A percentile compares a stretch with the other conserved stretches of the same genome.
phyloP scores from a whole-genome alignment of 176 grass and related monocot species.

The Hordeum vulgare region DNA sequence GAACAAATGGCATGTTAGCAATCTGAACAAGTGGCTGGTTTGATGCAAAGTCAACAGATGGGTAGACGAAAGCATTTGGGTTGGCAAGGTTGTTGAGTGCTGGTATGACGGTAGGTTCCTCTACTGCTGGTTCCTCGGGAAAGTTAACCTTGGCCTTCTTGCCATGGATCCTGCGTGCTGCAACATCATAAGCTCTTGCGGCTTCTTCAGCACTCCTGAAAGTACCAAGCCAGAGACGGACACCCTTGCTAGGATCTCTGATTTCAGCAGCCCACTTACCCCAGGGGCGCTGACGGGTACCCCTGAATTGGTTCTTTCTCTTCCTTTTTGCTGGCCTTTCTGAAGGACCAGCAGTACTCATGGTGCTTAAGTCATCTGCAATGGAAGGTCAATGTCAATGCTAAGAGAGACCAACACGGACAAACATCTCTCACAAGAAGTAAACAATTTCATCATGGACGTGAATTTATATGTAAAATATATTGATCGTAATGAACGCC shows the following conservation, averaged over 20 bases:
- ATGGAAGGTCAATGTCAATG: not conserved
- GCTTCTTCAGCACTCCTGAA: constrained; percentile 96
- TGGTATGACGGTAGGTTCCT: constrained; percentile 32
- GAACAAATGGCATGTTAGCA: constrained; percentile 2
- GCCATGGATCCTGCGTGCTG: constrained; percentile 76
- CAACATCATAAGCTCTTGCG: constrained; percentile 87
- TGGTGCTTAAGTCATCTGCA: constrained; percentile 42
- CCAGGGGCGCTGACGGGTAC: constrained; percentile 91
- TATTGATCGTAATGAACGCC: not conserved
- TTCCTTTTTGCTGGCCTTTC: constrained; percentile 61
- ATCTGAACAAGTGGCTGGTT: constrained; percentile 32
- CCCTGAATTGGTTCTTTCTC: constrained; percentile 86
- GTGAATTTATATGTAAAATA: not conserved
- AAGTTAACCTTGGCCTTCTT: constrained; percentile 99
- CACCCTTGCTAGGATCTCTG: constrained; percentile 83
- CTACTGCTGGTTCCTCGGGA: constrained; percentile 32
- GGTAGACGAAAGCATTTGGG: constrained; percentile 23
- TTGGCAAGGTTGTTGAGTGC: constrained; percentile 10
- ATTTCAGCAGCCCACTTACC: constrained; percentile 99
- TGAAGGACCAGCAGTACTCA: constrained; percentile 42
- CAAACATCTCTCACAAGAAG: not conserved
- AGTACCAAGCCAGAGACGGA: constrained; percentile 95
- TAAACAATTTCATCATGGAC: not conserved
- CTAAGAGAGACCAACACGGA: not conserved
- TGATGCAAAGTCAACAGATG: constrained; percentile 10